Base-by-base conservation (phyloP, 192 early-diverging fungal species). In the Podila clonocystis region DNA sequence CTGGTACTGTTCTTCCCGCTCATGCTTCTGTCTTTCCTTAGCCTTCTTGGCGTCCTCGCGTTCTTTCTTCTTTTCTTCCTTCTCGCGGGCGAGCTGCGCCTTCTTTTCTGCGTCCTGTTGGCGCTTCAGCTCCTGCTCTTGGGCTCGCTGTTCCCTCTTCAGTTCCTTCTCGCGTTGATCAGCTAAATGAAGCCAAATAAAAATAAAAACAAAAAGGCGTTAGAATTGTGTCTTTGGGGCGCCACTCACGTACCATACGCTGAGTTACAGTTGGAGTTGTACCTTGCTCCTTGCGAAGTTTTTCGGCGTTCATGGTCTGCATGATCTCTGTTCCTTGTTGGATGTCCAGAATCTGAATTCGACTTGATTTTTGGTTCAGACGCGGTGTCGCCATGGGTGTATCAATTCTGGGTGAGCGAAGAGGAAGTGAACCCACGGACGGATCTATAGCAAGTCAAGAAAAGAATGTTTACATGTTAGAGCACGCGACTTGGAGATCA, bases 261-360 rank as follows among this genome's bases (percentile, higher is more conserved):
- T 28, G 50, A 19, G 58, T 1, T 22, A 33, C 2, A 19, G 19
- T 30, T 63, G 28, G 11, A 17, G 13, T 12, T n/a, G 2, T 6
- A 80, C 77, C 77, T 69, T 80, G 66, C 26, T 80, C 77, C 20
- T 60, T 58, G 15, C 67, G 58, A 41, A 38, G 48, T 48, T 73
- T 80, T 4, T 66, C 71, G 17, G 72, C 77, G 15, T 80, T 72
- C 77, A 80, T 80, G 0, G 60, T 63, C 34, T 80, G 77, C 66
- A 80, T 80, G 58, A 80, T 80, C 57, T 80, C 77, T 22, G 66
- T 80, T 64, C 77, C 77, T 65, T 80, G 77, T n/a, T 80, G 70
- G 31, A 80, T 68, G 50, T 80, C 77, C 58, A 80, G 36, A 57
- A 80, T 80, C 29, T 80, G 77, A 69, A 80, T 80, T 20, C 77